A percentile compares a stretch with the other conserved stretches of the same genome.
These are phyloP conservation scores for Blepharisma japonicum DNA, from an alignment of 73 alveolate species.

Conservation along the genomic window DNA sequence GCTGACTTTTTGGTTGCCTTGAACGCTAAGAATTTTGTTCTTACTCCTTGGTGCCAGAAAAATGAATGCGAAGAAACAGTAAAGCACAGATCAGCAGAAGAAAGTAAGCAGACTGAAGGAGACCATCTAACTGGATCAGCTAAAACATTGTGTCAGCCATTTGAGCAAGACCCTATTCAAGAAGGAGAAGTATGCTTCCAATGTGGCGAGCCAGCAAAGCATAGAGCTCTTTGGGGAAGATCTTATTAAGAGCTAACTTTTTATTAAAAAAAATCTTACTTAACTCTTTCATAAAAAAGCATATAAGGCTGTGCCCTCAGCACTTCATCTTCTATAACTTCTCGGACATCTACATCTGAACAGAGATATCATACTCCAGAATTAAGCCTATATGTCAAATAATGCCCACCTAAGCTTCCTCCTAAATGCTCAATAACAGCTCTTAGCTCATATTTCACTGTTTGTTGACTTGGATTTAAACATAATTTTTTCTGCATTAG, in stretches of 20 bases:
- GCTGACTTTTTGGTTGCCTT: constrained; percentile 87
- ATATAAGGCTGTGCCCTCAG: constrained; percentile 25
- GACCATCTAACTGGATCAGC: constrained; percentile 92
- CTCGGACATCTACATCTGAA: constrained; percentile 15
- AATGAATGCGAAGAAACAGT: constrained; percentile 85
- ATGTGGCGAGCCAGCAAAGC: constrained; percentile 90
- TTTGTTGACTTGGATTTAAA: background rate
- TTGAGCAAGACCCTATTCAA: constrained; percentile 71
- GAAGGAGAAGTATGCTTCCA: constrained; percentile 94
- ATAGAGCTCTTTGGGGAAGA: constrained; percentile 93
- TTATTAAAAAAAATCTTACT: too few species aligned
- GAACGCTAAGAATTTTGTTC: constrained; percentile 74
- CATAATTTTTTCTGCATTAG: too few species aligned
- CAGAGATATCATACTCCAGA: constrained; percentile 5
- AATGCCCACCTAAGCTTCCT: constrained; percentile 23
- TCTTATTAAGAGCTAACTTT: constrained; percentile 68
- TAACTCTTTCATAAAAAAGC: constrained; percentile 5
- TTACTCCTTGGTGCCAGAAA: constrained; percentile 96
- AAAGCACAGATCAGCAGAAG: constrained; percentile 90
- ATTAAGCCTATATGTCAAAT: constrained; percentile 12
- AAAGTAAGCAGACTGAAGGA: constrained; percentile 81
- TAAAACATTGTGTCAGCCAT: constrained; percentile 95
- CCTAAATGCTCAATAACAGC: constrained; percentile 24
- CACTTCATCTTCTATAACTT: background rate
- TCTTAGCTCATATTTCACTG: background rate